Evolutionary conservation across 176 grass and related monocot genomes (phyloP).

Genomic region (Typha latifolia): DNA sequence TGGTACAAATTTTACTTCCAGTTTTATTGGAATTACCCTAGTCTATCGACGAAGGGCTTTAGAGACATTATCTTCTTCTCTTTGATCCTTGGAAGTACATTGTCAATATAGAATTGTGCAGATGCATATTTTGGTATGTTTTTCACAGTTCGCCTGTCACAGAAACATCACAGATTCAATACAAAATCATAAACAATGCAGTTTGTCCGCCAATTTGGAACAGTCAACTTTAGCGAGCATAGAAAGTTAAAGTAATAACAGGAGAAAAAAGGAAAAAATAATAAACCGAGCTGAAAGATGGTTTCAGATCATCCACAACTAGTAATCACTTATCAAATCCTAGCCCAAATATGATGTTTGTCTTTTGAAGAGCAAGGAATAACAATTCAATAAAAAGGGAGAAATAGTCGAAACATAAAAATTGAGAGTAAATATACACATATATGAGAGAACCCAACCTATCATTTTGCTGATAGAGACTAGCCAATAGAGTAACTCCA

Average conservation of each 20-base stretch:
- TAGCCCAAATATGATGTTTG: neutral
- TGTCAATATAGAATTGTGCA: conserved; percentile 95
- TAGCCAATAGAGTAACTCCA: no score
- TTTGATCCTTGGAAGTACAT: conserved; percentile 96
- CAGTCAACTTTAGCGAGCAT: neutral
- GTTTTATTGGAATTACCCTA: conserved; percentile 56
- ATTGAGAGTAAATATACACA: no score
- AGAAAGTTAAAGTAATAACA: neutral
- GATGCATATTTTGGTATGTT: conserved; percentile 97
- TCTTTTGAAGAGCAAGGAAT: no score
- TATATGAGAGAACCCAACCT: no score
- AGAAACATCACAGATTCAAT: conserved; percentile 9
- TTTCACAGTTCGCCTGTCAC: conserved; percentile 79
- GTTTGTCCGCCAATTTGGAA: neutral
- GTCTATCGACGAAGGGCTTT: conserved; percentile 92
- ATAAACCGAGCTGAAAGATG: neutral
- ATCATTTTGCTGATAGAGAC: no score
- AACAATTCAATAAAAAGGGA: no score
- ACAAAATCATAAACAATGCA: neutral
- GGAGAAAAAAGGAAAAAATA: neutral
- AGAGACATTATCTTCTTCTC: conserved; percentile 99
- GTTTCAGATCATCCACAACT: neutral
- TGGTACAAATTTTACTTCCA: conserved; percentile 10
- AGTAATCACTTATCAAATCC: neutral
- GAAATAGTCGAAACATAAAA: no score